phyloP scores from a whole-genome alignment of 23 red algal species.

The Gracilaria caudata region DNA sequence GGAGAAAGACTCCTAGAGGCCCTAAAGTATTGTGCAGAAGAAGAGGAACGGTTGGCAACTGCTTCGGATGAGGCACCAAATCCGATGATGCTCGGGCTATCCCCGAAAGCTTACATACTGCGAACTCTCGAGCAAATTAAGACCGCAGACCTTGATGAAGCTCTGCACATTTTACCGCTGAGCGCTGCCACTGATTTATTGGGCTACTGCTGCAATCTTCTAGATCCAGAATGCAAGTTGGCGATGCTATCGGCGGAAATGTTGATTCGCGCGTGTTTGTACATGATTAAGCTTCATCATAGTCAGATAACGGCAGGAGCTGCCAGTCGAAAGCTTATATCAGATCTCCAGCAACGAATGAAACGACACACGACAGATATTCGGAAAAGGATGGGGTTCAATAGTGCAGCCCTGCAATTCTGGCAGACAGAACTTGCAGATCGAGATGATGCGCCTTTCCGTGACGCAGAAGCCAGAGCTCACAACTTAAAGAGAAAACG shows the following conservation, averaged over 20 bases:
- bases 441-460: constrained; percentile 69
- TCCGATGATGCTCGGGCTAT: constrained; percentile 56
- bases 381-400: constrained; percentile 36
- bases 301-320: constrained; percentile 66
- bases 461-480: constrained; percentile 57
- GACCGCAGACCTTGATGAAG: constrained; percentile 65
- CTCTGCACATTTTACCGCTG: constrained; percentile 59
- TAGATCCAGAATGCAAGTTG: constrained; percentile 9
- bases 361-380: neutral
- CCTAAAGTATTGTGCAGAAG: constrained; percentile 55
- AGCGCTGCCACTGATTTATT: constrained; percentile 28
- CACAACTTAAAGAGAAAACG: constrained; percentile 46
- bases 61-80: constrained; percentile 37
- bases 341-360: constrained; percentile 40
- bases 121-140: constrained; percentile 57
- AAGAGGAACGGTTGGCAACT: constrained; percentile 39
- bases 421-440: constrained; percentile 60
- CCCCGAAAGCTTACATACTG: constrained; percentile 57
- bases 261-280: constrained; percentile 40
- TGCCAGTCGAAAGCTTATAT: constrained; percentile 40
- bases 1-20: constrained; percentile 82
- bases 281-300: constrained; percentile 50
- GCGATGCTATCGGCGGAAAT: constrained; percentile 41
- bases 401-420: constrained; percentile 39
- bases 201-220: constrained; percentile 23